These are phyloP conservation scores for Limonium bicolor DNA, from an alignment of 148 eudicot genomes.

Conservation along the genomic window DNA sequence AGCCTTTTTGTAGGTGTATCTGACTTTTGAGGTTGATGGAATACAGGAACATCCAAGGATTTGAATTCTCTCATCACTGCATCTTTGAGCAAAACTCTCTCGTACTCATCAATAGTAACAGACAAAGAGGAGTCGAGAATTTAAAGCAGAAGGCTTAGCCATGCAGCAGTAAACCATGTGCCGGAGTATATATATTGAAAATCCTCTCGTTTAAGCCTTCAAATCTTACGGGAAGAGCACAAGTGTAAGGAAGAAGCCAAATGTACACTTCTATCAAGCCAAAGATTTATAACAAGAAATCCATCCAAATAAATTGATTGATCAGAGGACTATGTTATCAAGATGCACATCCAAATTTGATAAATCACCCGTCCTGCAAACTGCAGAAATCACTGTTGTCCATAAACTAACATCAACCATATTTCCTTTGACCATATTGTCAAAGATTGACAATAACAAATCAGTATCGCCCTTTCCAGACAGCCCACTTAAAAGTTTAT, in stretches of 20 bases:
- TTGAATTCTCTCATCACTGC: too few relatives aligned
- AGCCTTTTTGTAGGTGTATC: too few relatives aligned
- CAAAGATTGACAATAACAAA: slow-evolving; percentile 22
- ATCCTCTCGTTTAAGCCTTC: too few relatives aligned
- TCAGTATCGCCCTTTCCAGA: slow-evolving; percentile 17
- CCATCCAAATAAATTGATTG: not conserved
- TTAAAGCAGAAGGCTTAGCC: too few relatives aligned
- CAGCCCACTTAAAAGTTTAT: slow-evolving; percentile 21
- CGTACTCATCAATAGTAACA: too few relatives aligned
- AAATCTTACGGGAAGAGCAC: too few relatives aligned
- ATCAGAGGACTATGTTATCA: slow-evolving; percentile 8
- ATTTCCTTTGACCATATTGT: slow-evolving; percentile 30
- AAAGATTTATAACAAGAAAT: not conserved
- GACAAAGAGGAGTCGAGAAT: too few relatives aligned
- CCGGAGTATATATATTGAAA: too few relatives aligned
- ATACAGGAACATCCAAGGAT: too few relatives aligned
- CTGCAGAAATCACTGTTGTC: slow-evolving; percentile 26
- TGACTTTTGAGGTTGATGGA: too few relatives aligned
- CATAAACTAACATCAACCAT: slow-evolving; percentile 29
- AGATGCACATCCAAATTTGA: slow-evolving; percentile 12
- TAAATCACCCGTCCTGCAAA: slow-evolving; percentile 11
- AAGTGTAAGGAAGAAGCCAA: not conserved
- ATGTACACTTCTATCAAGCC: not conserved
- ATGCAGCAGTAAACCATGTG: too few relatives aligned
- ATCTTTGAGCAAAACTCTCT: too few relatives aligned